Percentiles rank a stretch among this genome's conserved stretches.
phyloP scores from a whole-genome alignment of 345 rosid species.

The Pugionium dolabratum region DNA sequence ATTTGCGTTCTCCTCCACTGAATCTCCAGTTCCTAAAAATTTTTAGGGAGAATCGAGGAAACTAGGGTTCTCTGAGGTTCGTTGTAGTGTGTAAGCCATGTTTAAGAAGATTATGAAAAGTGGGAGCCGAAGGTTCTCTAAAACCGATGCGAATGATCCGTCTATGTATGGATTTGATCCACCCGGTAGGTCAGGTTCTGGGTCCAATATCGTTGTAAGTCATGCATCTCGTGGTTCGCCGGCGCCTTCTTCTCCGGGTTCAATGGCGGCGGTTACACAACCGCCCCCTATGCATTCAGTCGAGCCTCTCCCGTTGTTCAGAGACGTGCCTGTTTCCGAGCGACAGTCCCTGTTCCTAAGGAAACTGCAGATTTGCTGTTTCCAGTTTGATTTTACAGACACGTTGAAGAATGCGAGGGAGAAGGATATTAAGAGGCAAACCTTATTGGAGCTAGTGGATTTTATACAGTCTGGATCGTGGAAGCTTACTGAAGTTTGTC shows the following conservation, averaged over 20 bases:
- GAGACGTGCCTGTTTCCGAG: conserved; percentile 64
- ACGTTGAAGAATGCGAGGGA: conserved; percentile 57
- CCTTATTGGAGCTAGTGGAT: conserved; percentile 75
- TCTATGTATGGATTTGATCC: conserved; percentile 48
- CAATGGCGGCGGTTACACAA: conserved; percentile 24
- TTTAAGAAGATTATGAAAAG: conserved; percentile 85
- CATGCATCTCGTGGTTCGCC: conserved; percentile 58
- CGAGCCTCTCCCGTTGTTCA: conserved; percentile 67
- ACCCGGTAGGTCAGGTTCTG: conserved; percentile 40
- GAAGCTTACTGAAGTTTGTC: conserved; percentile 67
- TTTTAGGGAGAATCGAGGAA: not conserved
- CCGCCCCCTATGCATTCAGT: conserved; percentile 61
- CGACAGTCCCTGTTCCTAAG: conserved; percentile 61
- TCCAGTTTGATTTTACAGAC: conserved; percentile 71
- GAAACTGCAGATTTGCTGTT: conserved; percentile 78
- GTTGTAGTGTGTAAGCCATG: conserved; percentile 43
- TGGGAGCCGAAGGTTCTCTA: conserved; percentile 70
- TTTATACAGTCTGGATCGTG: conserved; percentile 76
- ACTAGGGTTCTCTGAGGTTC: conserved; percentile 9
- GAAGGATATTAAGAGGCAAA: conserved; percentile 84
- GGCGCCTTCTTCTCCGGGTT: conserved; percentile 29
- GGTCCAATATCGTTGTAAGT: conserved; percentile 59
- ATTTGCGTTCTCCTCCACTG: conserved; percentile 22
- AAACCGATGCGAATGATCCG: conserved; percentile 53
- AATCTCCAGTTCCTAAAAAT: not conserved